phyloP scores from a whole-genome alignment of 805 yeast species.

The Yarrowia bubula region DNA sequence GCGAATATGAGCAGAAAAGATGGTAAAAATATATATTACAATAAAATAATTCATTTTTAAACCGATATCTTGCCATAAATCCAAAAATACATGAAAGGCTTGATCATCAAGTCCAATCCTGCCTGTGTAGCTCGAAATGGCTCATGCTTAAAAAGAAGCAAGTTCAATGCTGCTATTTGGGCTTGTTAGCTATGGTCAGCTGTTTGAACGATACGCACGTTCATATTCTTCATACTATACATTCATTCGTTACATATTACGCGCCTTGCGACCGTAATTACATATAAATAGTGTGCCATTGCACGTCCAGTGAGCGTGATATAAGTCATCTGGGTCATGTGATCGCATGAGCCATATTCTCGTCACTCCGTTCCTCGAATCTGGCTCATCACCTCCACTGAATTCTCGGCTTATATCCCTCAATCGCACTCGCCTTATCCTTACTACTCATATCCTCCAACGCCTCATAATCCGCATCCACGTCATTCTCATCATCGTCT shows the following conservation, averaged over 20 bases:
- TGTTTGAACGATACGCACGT: no score
- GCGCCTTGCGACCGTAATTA: not conserved
- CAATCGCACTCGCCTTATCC: constrained; percentile 20
- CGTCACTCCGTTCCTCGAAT: not conserved
- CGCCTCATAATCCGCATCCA: constrained; percentile 15
- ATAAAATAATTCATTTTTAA: no score
- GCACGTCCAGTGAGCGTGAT: not conserved
- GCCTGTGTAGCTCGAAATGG: no score
- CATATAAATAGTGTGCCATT: not conserved
- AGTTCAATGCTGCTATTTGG: no score
- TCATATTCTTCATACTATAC: not conserved
- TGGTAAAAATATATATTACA: no score
- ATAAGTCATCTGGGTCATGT: not conserved
- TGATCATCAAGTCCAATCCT: no score
- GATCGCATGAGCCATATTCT: not conserved
- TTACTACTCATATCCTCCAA: not conserved
- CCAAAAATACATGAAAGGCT: no score
- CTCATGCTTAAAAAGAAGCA: no score
- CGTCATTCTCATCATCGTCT: constrained; percentile 25
- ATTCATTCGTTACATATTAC: not conserved
- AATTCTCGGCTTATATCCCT: constrained; percentile 14
- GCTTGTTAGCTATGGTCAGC: no score
- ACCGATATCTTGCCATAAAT: no score
- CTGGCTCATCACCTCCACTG: constrained; percentile 17
- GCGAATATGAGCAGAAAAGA: no score